Evolutionary conservation across 495 filamentous ascomycete species (phyloP), one percentile per base, ranked within the genome.

Genomic region (Achaetomiella virescens): DNA sequence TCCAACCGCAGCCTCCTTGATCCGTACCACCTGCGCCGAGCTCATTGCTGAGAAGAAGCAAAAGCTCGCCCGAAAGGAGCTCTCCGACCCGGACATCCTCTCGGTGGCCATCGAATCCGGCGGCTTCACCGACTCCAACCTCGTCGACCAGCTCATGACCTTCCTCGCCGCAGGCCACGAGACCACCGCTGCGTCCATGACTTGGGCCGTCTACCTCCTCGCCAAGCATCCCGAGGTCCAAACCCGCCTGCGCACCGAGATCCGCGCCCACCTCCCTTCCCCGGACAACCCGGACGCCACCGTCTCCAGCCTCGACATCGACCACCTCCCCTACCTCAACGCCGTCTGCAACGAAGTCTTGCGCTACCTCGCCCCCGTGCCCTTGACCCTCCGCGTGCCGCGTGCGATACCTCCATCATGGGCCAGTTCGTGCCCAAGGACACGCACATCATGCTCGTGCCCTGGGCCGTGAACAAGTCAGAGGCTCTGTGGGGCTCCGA

Each of bases 121-220:
- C 37, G 81, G 79, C 22, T 95, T 95, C 67, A 78, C 75, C 25
- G 88, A 92, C 47, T 87, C 90, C 31, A 85, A 88, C 49, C 83
- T 96, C 22, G 76, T 89, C 38, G 89, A 96, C 66, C 91, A 97
- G 66, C 80, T 93, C 66, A 95, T 96, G 90, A 97, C 91, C 2
- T 96, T 97, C 75, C 83, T 96, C 3, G 87, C 85, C 0, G 91
- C 92, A 0, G 92, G 92, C 17, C 92, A 97, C 66, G 92, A 95
- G 74, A 82, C 79, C 3, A 82, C 81, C 0, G 77, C 80, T 20
- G 73, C 76, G 0, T 63, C 79, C 21, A 77, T 84, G 75, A 80
- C 74, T 1, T 84, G 79, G 80, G 78, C 75, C 6, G 58, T 76
- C 11, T 81, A 82, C 54, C 58, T 80, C 48, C 72, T 83, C 14